phyloP scores from a whole-genome alignment of 345 rosid genomes.

The Salix koriyanagi region DNA sequence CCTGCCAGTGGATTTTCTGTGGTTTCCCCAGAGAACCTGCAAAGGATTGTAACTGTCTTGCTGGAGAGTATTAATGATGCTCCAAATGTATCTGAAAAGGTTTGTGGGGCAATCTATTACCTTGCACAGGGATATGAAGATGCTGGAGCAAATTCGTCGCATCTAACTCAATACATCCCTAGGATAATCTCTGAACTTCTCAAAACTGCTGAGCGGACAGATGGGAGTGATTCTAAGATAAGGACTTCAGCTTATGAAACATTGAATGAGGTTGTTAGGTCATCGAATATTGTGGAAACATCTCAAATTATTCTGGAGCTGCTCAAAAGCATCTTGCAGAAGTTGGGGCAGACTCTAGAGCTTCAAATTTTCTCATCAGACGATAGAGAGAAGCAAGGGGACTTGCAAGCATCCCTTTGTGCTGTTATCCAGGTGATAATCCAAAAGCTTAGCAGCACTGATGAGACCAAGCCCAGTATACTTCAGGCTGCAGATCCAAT shows the following conservation, averaged over 20 bases:
- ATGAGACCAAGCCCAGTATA: constrained; percentile 56
- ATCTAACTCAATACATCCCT: constrained; percentile 63
- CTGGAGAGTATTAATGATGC: constrained; percentile 73
- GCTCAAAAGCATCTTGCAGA: constrained; percentile 70
- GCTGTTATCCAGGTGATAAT: constrained; percentile 93
- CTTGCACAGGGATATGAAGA: constrained; percentile 94
- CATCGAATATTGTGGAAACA: constrained; percentile 63
- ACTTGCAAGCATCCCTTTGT: constrained; percentile 83
- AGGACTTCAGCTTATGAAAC: constrained; percentile 83
- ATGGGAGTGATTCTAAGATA: constrained; percentile 67
- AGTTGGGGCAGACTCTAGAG: constrained; percentile 66
- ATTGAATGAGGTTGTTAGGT: constrained; percentile 85
- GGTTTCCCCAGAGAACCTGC: constrained; percentile 64
- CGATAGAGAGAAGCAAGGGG: constrained; percentile 89
- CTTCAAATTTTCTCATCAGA: constrained; percentile 66
- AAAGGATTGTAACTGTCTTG: constrained; percentile 50
- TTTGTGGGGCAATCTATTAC: constrained; percentile 88
- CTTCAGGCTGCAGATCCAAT: constrained; percentile 74
- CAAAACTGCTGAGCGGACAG: constrained; percentile 67
- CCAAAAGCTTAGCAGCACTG: constrained; percentile 69
- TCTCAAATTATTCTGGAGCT: constrained; percentile 62
- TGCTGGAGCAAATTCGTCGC: constrained; percentile 57
- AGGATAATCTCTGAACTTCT: constrained; percentile 59
- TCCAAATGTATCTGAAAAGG: constrained; percentile 86
- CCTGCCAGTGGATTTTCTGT: constrained; percentile 66